phyloP scores from a whole-genome alignment of 768 basidiomycete genomes.

The Kwoniella sp. region DNA sequence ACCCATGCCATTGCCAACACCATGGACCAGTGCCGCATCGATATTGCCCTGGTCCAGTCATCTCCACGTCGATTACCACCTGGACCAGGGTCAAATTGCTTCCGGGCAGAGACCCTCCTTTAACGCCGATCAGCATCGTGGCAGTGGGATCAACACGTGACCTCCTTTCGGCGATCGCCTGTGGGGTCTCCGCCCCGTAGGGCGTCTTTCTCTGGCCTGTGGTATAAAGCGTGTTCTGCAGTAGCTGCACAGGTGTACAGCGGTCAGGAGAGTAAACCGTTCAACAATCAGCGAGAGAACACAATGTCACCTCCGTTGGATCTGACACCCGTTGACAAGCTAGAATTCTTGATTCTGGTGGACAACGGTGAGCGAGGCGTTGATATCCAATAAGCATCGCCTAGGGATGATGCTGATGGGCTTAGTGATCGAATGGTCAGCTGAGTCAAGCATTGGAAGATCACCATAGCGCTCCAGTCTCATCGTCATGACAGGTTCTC shows the following conservation, averaged over 20 bases:
- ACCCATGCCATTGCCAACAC: no score
- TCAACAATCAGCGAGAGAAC: neutral
- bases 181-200: neutral
- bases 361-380: slow-evolving; percentile 19
- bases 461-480: neutral
- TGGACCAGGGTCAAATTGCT: no score
- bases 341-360: slow-evolving; percentile 24
- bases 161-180: neutral
- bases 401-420: neutral
- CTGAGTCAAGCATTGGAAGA: neutral
- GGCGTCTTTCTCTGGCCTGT: neutral
- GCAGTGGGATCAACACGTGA: neutral
- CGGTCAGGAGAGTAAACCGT: no score
- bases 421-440: slow-evolving; percentile 65
- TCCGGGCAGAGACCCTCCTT: no score
- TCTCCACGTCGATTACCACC: no score
- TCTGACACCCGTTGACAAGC: slow-evolving; percentile 24
- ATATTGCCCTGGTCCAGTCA: no score
- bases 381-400: neutral
- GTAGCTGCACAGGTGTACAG: no score
- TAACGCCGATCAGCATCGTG: no score
- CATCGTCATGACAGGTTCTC: slow-evolving; percentile 61
- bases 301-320: neutral
- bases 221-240: no score
- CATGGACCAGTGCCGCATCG: no score